Conservation (phyloP, 306 rosid species). For the Astragalus membranaceus region DNA sequence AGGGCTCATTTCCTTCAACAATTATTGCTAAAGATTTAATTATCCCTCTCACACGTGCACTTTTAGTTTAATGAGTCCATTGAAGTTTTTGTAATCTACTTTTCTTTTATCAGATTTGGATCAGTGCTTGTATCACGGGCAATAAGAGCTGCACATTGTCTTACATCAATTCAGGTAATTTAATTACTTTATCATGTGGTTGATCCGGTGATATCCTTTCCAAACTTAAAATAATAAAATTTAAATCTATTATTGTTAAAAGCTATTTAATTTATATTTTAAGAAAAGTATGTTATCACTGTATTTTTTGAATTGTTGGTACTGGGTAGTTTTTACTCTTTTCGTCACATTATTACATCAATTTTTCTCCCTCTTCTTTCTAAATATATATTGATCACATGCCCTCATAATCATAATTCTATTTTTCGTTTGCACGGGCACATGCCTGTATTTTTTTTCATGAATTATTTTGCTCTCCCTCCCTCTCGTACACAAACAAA, state of each 20-base stretch:
- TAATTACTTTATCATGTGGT: constrained; percentile 9
- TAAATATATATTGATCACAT: not conserved
- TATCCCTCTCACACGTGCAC: not conserved
- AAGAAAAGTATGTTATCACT: not conserved
- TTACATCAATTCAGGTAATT: constrained; percentile 71
- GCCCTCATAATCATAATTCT: not conserved
- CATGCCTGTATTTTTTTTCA: not conserved
- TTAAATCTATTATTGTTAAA: not conserved
- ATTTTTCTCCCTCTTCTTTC: not conserved
- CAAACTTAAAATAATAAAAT: not conserved
- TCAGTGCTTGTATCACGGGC: constrained; percentile 53
- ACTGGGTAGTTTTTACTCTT: not conserved
- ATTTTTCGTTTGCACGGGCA: not conserved
- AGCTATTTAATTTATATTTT: not conserved
- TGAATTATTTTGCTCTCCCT: not conserved
- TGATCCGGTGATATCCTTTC: constrained; percentile 6
- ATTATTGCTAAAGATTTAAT: not conserved
- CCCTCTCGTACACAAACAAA: not conserved
- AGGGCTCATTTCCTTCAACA: constrained; percentile 21
- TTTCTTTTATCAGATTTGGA: constrained; percentile 48
- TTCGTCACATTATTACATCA: not conserved
- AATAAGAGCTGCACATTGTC: constrained; percentile 76
- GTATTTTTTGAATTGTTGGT: not conserved
- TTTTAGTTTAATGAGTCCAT: not conserved
- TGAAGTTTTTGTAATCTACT: not conserved